These are phyloP conservation scores for Phanerodontia chrysosporium DNA, from an alignment of 768 basidiomycete genomes.

Conservation along the genomic window DNA sequence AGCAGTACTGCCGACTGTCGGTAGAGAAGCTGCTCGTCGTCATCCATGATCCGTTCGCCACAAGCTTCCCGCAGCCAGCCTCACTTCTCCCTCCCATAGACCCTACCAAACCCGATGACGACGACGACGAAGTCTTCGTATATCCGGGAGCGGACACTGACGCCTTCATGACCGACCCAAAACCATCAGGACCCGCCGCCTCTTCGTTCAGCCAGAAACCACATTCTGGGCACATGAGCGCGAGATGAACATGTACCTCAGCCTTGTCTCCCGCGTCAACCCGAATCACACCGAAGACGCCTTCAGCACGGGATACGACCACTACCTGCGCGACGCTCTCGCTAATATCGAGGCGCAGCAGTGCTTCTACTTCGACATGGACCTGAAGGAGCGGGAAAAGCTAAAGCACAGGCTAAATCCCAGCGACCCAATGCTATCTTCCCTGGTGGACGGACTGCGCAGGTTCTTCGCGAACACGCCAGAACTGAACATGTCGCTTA, in stretches of 20 bases:
- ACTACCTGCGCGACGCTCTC: constrained; percentile 77
- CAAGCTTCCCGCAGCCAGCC: constrained; percentile 64
- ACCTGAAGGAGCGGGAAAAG: constrained; percentile 35
- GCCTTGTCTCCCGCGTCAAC: constrained; percentile 74
- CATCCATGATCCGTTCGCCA: constrained; percentile 66
- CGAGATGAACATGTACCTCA: constrained; percentile 77
- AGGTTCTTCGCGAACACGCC: constrained; percentile 84
- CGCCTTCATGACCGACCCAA: constrained; percentile 4
- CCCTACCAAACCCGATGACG: constrained; percentile 31
- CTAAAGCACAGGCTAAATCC: constrained; percentile 74
- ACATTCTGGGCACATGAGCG: constrained; percentile 80
- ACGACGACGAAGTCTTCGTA: constrained; percentile 48
- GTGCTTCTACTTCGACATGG: constrained; percentile 46
- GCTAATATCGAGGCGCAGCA: constrained; percentile 60
- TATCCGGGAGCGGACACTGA: constrained; percentile 39
- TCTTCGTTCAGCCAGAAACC: constrained; percentile 61
- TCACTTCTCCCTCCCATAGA: constrained; percentile 25
- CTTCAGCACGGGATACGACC: constrained; percentile 83
- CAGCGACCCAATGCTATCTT: constrained; percentile 69
- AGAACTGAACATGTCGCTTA: constrained; percentile 85
- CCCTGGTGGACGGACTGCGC: constrained; percentile 65
- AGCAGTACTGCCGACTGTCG: constrained; percentile 60
- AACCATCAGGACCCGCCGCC: constrained; percentile 25
- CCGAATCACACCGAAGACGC: constrained; percentile 63
- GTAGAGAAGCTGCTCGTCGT: constrained; percentile 68